Percentiles rank a stretch among this genome's conserved stretches.
Conservation (phyloP, 2,329 filamentous ascomycete species). For the Cladosporium sp. region DNA sequence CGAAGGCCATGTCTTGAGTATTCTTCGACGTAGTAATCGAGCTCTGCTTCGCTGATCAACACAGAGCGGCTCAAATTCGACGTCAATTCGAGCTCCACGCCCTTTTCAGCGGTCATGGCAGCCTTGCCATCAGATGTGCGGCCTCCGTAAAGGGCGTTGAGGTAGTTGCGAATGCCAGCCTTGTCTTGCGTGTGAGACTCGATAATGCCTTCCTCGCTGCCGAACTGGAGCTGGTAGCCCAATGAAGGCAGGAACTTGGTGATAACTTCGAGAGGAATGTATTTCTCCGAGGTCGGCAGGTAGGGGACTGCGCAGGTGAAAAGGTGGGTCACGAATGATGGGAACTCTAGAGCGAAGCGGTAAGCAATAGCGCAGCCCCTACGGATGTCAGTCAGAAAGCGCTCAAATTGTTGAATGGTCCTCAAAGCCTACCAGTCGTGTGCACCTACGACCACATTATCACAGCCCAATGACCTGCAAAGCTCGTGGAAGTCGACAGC, state of each 20-base stretch:
- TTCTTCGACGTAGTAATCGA: conserved; percentile 1
- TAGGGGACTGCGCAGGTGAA: conserved; percentile 82
- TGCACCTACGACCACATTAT: conserved; percentile 70
- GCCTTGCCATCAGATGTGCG: conserved; percentile 52
- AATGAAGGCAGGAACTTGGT: conserved; percentile 58
- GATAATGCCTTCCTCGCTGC: conserved; percentile 39
- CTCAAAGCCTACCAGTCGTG: conserved; percentile 78
- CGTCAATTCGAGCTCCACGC: conserved; percentile 56
- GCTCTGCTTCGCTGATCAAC: neutral
- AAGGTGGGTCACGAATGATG: conserved; percentile 66
- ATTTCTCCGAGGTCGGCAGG: conserved; percentile 11
- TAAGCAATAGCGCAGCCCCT: conserved; percentile 59
- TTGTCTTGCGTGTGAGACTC: conserved; percentile 48
- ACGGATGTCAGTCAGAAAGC: neutral
- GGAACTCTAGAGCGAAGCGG: conserved; percentile 69
- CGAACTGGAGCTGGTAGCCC: conserved; percentile 78
- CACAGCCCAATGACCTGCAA: conserved; percentile 45
- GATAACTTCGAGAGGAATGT: neutral
- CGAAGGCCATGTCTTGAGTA: conserved; percentile 1
- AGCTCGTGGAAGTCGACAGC: conserved; percentile 72
- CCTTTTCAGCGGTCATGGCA: conserved; percentile 57
- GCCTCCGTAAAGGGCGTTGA: conserved; percentile 69
- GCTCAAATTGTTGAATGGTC: neutral
- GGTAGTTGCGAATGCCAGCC: conserved; percentile 63
- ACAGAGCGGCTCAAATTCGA: neutral